Percentiles rank a stretch among this genome's conserved stretches.
phyloP scores from a whole-genome alignment of 1,139 yeast species.

The Yamadazyma dushanensis region DNA sequence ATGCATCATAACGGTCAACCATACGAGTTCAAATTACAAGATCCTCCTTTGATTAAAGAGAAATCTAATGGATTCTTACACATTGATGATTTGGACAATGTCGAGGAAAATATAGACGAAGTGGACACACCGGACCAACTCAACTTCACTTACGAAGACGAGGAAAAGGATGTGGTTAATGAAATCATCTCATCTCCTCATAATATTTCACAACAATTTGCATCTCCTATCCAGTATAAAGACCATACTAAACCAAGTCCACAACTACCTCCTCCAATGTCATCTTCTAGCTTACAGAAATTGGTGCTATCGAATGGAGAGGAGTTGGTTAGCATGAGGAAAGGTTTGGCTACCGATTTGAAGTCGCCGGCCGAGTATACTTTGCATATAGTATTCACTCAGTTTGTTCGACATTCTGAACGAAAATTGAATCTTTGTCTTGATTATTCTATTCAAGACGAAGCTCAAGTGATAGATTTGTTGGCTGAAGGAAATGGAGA shows the following conservation, averaged over 20 bases:
- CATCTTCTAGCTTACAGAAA: conserved; percentile 22
- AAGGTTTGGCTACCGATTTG: conserved; percentile 58
- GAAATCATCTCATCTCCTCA: conserved; percentile 12
- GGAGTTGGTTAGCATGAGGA: conserved; percentile 36
- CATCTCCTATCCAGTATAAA: conserved; percentile 21
- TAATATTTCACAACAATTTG: conserved; percentile 11
- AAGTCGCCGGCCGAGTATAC: conserved; percentile 93
- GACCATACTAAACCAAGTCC: conserved; percentile 28
- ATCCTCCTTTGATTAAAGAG: conserved; percentile 22
- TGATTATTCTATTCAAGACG: conserved; percentile 65
- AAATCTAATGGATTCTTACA: conserved; percentile 3
- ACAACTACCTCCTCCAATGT: conserved; percentile 37
- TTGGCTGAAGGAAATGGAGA: conserved; percentile 81
- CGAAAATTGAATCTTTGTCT: conserved; percentile 75
- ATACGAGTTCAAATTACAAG: conserved; percentile 13
- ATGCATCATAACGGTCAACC: conserved; percentile 14
- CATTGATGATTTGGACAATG: conserved; percentile 9
- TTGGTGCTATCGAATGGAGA: conserved; percentile 34
- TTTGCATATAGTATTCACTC: conserved; percentile 88
- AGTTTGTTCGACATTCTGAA: conserved; percentile 92
- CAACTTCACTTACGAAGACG: conserved; percentile 1
- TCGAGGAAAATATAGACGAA: conserved; percentile 12
- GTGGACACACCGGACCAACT: not conserved
- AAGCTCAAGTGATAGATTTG: conserved; percentile 80
- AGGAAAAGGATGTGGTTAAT: conserved; percentile 8